These are phyloP conservation scores for Agrostemma githago DNA, from an alignment of 148 eudicot species.

Conservation along the genomic window DNA sequence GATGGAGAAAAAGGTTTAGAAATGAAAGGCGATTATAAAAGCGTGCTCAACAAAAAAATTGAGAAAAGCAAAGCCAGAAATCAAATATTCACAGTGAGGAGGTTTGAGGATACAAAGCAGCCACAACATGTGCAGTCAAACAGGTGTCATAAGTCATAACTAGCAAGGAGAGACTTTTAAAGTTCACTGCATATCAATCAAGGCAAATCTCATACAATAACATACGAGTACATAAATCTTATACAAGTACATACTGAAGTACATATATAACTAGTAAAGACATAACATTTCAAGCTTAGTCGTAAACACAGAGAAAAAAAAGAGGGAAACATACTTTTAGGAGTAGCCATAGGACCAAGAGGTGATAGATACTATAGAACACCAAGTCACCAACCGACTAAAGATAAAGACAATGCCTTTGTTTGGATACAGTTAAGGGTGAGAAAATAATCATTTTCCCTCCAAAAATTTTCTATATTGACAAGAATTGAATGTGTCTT, in stretches of 20 bases:
- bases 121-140: background rate
- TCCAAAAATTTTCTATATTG: background rate
- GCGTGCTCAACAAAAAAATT: background rate
- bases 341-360: background rate
- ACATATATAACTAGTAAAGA: background rate
- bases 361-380: background rate
- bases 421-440: background rate
- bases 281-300: no score
- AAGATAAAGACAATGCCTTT: background rate
- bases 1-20: slow-evolving; percentile 1
- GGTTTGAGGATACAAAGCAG: background rate
- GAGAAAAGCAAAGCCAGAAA: background rate
- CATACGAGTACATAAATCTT: no score
- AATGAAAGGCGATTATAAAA: background rate
- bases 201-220: background rate
- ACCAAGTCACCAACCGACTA: background rate
- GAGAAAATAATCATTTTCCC: background rate
- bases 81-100: background rate
- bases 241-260: background rate
- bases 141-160: background rate
- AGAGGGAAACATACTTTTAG: background rate
- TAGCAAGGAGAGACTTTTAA: background rate
- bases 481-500: background rate
- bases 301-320: background rate
- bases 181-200: background rate